phyloP scores from a whole-genome alignment of 139 green algal genomes.

The Chlorella vulgaris region DNA sequence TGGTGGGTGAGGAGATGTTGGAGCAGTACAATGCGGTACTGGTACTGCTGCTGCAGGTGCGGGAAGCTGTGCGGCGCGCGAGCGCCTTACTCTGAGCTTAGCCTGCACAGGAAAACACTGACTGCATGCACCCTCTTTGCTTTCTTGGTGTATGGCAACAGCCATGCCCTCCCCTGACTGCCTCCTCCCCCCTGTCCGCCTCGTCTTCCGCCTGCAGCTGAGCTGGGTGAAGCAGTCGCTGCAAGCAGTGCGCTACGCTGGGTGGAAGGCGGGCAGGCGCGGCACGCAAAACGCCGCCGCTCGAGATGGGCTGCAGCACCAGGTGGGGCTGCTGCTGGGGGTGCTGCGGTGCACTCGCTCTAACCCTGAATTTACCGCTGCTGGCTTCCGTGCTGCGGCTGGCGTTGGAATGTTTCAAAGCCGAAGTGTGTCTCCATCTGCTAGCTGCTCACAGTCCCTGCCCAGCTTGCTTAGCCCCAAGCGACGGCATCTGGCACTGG shows the following conservation, averaged over 20 bases:
- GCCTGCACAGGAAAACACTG: no score
- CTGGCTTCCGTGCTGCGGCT: no score
- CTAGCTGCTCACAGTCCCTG: not conserved
- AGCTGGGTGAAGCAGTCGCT: slow-evolving; percentile 30
- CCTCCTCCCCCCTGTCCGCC: not conserved
- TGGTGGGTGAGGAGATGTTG: slow-evolving; percentile 36
- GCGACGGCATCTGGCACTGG: no score
- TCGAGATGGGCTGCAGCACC: slow-evolving; percentile 22
- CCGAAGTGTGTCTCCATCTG: not conserved
- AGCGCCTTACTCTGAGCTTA: no score
- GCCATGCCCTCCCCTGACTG: not conserved
- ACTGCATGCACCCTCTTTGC: no score
- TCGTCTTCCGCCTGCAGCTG: slow-evolving; percentile 9
- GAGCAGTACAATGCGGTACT: slow-evolving; percentile 45
- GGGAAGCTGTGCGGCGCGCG: no score
- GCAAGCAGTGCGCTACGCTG: not conserved
- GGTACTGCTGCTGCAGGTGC: slow-evolving; percentile 52
- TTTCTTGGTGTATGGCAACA: no score
- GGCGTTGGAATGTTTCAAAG: no score
- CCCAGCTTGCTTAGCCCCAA: no score
- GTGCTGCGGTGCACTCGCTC: not conserved
- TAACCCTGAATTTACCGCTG: no score
- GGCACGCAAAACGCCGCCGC: not conserved
- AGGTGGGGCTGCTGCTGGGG: not conserved
- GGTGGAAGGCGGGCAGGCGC: slow-evolving; percentile 25